A percentile compares a stretch with the other conserved stretches of the same genome.
phyloP scores from a whole-genome alignment of 139 green algal genomes.

The Picochlorum costavermella region DNA sequence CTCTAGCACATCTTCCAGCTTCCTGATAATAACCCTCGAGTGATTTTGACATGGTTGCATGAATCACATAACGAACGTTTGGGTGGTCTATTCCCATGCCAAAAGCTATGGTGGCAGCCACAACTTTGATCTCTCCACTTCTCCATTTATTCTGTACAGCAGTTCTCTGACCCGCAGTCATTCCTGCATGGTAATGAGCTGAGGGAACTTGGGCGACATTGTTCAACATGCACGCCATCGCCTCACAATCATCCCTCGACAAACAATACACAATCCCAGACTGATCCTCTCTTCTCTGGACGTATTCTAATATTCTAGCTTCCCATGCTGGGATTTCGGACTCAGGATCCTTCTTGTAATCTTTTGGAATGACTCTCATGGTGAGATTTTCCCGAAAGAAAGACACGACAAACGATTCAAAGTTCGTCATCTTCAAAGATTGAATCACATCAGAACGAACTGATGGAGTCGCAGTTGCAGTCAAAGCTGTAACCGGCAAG shows the following conservation, averaged over 20 bases:
- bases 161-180: constrained; percentile 65
- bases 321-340: constrained; percentile 13
- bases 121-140: not conserved
- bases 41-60: constrained; percentile 47
- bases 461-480: constrained; percentile 59
- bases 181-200: constrained; percentile 79
- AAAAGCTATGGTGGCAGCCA: constrained; percentile 24
- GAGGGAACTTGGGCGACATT: constrained; percentile 38
- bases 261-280: constrained; percentile 90
- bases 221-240: constrained; percentile 19
- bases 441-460: constrained; percentile 63
- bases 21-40: constrained; percentile 62
- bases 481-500: constrained; percentile 58
- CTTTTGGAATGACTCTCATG: constrained; percentile 46
- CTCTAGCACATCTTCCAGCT: constrained; percentile 58
- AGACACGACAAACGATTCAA: constrained; percentile 39
- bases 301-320: constrained; percentile 31
- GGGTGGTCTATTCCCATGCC: constrained; percentile 79
- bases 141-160: constrained; percentile 71
- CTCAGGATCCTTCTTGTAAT: constrained; percentile 23
- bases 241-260: constrained; percentile 48
- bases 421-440: constrained; percentile 49
- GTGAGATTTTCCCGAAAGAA: constrained; percentile 49
- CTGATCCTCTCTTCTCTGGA: constrained; percentile 19
- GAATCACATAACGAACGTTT: constrained; percentile 74